Conservation (phyloP, 345 rosid genomes). For the Clausena lansium region DNA sequence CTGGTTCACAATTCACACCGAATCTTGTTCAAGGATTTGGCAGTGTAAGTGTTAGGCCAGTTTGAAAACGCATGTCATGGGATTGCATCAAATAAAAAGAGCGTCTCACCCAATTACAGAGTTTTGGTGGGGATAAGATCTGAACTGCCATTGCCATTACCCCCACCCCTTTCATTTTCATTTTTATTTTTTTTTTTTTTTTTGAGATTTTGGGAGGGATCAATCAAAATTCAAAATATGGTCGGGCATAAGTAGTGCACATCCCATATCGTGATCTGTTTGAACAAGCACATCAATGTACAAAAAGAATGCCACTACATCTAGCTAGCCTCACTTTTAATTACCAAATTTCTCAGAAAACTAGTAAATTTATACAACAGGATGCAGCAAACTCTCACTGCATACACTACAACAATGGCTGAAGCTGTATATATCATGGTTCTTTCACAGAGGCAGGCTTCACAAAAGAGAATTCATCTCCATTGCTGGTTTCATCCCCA, state of each 20-base stretch:
- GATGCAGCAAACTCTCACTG: background rate
- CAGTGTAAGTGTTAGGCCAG: background rate
- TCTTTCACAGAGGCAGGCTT: constrained; percentile 43
- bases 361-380: background rate
- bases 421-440: constrained; percentile 20
- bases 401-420: background rate
- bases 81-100: background rate
- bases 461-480: constrained; percentile 65
- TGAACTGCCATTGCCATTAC: background rate
- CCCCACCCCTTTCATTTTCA: background rate
- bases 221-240: background rate
- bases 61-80: background rate
- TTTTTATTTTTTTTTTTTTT: no score
- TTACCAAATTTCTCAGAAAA: background rate
- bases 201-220: no score
- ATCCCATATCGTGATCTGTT: background rate
- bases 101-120: background rate
- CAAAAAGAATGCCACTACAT: background rate
- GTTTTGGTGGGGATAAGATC: background rate
- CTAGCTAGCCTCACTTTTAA: background rate
- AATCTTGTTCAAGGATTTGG: background rate
- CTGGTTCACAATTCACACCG: background rate
- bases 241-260: background rate
- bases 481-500: constrained; percentile 27
- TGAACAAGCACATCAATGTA: background rate